A percentile compares a stretch with the other conserved stretches of the same genome.
Conservation (phyloP, 768 basidiomycete genomes). For the Gloeopeniophorella convolvens region DNA sequence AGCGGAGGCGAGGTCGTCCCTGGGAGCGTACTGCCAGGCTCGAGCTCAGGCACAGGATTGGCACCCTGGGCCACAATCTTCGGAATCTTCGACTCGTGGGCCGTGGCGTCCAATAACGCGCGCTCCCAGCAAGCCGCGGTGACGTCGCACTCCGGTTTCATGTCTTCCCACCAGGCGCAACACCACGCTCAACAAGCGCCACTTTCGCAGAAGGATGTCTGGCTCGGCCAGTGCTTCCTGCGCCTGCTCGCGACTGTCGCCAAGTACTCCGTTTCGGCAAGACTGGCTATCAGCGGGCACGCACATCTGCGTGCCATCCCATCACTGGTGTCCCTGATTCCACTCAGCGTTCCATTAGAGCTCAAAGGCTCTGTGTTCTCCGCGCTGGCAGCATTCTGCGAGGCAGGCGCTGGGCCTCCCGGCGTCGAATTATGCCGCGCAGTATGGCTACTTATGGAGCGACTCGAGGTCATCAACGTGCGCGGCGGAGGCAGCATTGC, state of each 20-base stretch:
- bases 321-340: constrained; percentile 71
- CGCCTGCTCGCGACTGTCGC: constrained; percentile 72
- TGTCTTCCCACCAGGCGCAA: constrained; percentile 33
- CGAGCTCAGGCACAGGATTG: constrained; percentile 42
- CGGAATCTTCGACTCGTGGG: constrained; percentile 69
- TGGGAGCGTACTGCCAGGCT: constrained; percentile 43
- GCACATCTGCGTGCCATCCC: constrained; percentile 76
- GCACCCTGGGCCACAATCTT: constrained; percentile 81
- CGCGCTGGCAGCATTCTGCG: constrained; percentile 75
- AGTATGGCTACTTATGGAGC: constrained; percentile 82
- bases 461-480: constrained; percentile 76
- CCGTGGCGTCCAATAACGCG: constrained; percentile 42
- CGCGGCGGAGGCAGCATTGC: constrained; percentile 45
- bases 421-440: constrained; percentile 78
- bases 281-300: constrained; percentile 70
- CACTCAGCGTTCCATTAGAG: constrained; percentile 79
- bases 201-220: constrained; percentile 64
- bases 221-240: constrained; percentile 76
- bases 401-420: constrained; percentile 63
- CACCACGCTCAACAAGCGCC: constrained; percentile 38
- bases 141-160: constrained; percentile 18
- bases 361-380: constrained; percentile 83
- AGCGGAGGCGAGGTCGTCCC: constrained; percentile 66
- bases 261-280: constrained; percentile 67
- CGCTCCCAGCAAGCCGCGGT: constrained; percentile 36